Percentiles rank a stretch among this genome's conserved stretches.
Conservation (phyloP, 352 stramenopile species). For the Phytophthora podocarpi region DNA sequence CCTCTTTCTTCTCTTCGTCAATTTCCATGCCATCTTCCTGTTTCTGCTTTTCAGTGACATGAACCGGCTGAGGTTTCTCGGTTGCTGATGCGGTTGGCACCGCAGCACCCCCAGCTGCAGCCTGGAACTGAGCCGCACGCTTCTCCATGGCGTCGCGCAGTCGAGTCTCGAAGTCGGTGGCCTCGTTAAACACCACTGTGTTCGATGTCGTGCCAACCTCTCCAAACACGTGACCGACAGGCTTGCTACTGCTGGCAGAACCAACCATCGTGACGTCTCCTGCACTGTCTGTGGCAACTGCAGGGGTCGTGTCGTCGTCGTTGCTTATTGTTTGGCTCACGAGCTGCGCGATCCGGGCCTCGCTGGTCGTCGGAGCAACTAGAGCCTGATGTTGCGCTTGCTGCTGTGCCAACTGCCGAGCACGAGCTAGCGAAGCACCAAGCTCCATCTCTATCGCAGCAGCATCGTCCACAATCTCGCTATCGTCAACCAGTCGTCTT, state of each 20-base stretch:
- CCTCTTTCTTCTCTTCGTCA: constrained; percentile 35
- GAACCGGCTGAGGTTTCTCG: constrained; percentile 6
- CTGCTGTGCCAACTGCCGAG: constrained; percentile 58
- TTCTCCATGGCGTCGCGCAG: constrained; percentile 82
- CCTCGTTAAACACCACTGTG: constrained; percentile 83
- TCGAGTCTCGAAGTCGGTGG: constrained; percentile 82
- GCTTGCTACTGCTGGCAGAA: constrained; percentile 17
- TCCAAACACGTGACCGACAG: constrained; percentile 55
- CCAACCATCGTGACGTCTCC: constrained; percentile 14
- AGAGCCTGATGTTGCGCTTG: constrained; percentile 25
- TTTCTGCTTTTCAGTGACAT: constrained; percentile 46
- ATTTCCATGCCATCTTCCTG: constrained; percentile 25
- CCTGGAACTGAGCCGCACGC: constrained; percentile 60
- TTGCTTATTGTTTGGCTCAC: constrained; percentile 50
- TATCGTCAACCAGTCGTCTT: constrained; percentile 43
- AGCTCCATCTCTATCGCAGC: constrained; percentile 76
- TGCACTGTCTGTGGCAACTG: constrained; percentile 14
- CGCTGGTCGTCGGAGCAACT: constrained; percentile 31
- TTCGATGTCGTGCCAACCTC: constrained; percentile 37
- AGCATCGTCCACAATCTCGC: constrained; percentile 52
- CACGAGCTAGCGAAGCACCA: constrained; percentile 71
- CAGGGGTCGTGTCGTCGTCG: constrained; percentile 22
- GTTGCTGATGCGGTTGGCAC: not conserved
- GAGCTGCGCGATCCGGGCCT: constrained; percentile 68
- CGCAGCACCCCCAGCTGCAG: constrained; percentile 2